phyloP scores from a whole-genome alignment of 768 basidiomycete genomes.

The Mycena maculata region DNA sequence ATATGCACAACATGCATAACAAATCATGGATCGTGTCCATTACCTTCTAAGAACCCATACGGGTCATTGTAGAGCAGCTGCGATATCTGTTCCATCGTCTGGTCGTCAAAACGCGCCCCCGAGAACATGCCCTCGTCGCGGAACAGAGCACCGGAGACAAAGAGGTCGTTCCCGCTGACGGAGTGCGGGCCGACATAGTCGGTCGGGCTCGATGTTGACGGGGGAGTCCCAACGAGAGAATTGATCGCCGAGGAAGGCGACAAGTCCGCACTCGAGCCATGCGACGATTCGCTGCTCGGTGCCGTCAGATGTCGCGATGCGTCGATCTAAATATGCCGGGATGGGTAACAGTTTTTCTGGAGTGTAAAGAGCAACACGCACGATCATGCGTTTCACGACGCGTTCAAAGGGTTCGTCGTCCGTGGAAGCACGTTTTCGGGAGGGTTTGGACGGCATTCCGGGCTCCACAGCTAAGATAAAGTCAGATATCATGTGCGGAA shows the following conservation, averaged over 20 bases:
- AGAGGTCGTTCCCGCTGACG: conserved; percentile 19
- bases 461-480: conserved; percentile 24
- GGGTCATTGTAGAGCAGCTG: conserved; percentile 24
- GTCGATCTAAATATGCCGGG: conserved; percentile 10
- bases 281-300: neutral
- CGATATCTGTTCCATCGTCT: conserved; percentile 26
- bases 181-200: neutral
- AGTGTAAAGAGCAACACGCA: conserved; percentile 14
- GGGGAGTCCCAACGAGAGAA: neutral
- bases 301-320: conserved; percentile 12
- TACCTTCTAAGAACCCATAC: conserved; percentile 16
- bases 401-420: conserved; percentile 40
- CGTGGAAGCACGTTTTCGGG: conserved; percentile 30
- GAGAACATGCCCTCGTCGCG: conserved; percentile 23
- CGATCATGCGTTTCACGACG: conserved; percentile 41
- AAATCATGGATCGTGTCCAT: neutral
- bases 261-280: neutral
- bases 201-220: conserved; percentile 8
- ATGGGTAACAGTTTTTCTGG: neutral
- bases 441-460: conserved; percentile 28
- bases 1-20: neutral
- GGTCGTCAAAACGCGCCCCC: conserved; percentile 21
- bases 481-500: neutral
- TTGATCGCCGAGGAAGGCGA: neutral
- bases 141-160: conserved; percentile 20